Evolutionary conservation across 139 green algal genomes (phyloP).

Genomic region (Picochlorum sp.): DNA sequence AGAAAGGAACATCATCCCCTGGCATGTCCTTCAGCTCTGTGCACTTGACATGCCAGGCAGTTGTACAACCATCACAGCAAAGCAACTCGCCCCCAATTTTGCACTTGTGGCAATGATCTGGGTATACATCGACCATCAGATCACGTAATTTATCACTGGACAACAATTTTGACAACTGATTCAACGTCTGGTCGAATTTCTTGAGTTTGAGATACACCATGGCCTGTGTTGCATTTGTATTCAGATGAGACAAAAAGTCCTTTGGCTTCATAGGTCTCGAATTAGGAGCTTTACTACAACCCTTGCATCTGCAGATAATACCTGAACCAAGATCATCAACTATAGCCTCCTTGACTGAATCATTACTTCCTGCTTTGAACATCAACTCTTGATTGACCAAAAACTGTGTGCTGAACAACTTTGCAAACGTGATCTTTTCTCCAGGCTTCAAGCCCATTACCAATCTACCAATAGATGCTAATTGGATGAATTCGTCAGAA

Average conservation of each 20-base stretch:
- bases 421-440: constrained; percentile 17
- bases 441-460: constrained; percentile 16
- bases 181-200: neutral
- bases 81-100: constrained; percentile 33
- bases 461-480: constrained; percentile 9
- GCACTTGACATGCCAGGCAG: constrained; percentile 33
- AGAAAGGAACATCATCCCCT: constrained; percentile 27
- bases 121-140: constrained; percentile 32
- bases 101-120: constrained; percentile 39
- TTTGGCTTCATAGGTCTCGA: constrained; percentile 40
- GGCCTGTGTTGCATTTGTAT: constrained; percentile 26
- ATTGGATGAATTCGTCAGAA: constrained; percentile 9
- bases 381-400: constrained; percentile 29
- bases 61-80: constrained; percentile 41
- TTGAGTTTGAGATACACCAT: too few species aligned
- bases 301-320: constrained; percentile 32
- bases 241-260: constrained; percentile 32
- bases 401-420: constrained; percentile 28
- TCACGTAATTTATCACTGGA: constrained; percentile 23
- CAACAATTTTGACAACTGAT: constrained; percentile 30
- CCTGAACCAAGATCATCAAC: constrained; percentile 19
- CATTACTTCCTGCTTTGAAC: constrained; percentile 14
- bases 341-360: constrained; percentile 12
- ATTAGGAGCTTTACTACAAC: constrained; percentile 27
- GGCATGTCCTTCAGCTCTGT: constrained; percentile 16